phyloP scores from a whole-genome alignment of 495 filamentous ascomycete species.

The Penicillium crystallinum region DNA sequence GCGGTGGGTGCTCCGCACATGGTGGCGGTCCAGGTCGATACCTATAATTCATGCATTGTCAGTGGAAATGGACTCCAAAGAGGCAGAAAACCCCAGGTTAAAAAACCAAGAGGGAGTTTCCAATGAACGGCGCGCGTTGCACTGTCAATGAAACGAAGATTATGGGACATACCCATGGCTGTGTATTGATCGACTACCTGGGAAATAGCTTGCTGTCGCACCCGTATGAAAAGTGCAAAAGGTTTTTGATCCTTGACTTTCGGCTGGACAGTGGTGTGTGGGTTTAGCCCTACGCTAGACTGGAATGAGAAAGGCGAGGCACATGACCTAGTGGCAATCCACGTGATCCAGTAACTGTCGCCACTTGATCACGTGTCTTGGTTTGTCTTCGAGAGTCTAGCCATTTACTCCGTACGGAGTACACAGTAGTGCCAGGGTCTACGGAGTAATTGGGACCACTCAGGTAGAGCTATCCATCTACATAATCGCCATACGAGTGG shows the following conservation, averaged over 20 bases:
- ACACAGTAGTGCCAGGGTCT: no score
- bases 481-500: no score
- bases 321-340: background rate
- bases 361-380: background rate
- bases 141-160: background rate
- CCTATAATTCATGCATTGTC: slow-evolving; percentile 31
- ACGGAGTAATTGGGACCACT: no score
- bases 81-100: background rate
- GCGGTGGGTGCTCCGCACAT: slow-evolving; percentile 81
- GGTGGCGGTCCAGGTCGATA: slow-evolving; percentile 72
- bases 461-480: no score
- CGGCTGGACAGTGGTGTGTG: slow-evolving; percentile 43
- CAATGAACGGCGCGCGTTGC: background rate
- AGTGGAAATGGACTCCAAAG: slow-evolving; percentile 2
- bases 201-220: slow-evolving; percentile 45
- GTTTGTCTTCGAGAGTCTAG: no score
- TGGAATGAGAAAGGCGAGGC: slow-evolving; percentile 16
- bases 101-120: background rate
- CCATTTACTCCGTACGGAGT: no score
- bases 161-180: slow-evolving; percentile 46
- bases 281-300: slow-evolving; percentile 47
- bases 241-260: slow-evolving; percentile 43
- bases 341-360: background rate
- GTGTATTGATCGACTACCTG: slow-evolving; percentile 41
- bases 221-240: slow-evolving; percentile 39